Base-by-base conservation (phyloP, 306 rosid genomes). In the Castanospermum australe region DNA sequence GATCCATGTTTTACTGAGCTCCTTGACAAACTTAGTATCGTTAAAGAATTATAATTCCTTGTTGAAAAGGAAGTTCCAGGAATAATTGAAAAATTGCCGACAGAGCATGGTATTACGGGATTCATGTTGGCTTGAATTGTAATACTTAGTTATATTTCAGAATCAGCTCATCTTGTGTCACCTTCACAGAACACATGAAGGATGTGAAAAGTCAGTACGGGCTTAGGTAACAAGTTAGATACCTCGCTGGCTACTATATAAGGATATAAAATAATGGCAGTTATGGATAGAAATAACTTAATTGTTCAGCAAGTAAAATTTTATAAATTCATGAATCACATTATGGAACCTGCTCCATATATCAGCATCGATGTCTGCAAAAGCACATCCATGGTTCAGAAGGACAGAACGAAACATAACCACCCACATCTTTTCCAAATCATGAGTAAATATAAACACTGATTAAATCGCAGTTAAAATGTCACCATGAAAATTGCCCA, bases 41-140 rank as follows among this genome's bases (percentile, higher is more conserved):
- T 89, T 76, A 82, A 90, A 30, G 80, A 76, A 73, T 76, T 71
- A 67, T 67, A 88, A 82, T 72, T 89, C 84, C 91, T 83, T 57
- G 89, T 71, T 18, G 86, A 77, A 81, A 89, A 90, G 68, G 87
- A 76, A 68, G 85, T 74, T 82, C 96, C 93, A 52, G 91, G 94
- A 80, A 91, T 84, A 55, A 90, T 84, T 6, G 97, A 88, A 83
- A 91, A 86, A 83, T 82, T 90, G 85, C 88, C 86, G 28, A 87
- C 83, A 55, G 94, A 90, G 81, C 85, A 91, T 6, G 90, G 91
- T 75, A 89, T 88, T 39, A 87, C 87, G 17, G 90, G 88, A 77
- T 78, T 90, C 98, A 89, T 93, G 66, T 81, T 80, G 80, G 67
- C 79, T 87, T 78, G 54, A 84, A 86, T 41, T 67, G 57, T 32